Evolutionary conservation across 2,329 filamentous ascomycete genomes (phyloP).

Genomic region (Hymenoscyphus salicellus): DNA sequence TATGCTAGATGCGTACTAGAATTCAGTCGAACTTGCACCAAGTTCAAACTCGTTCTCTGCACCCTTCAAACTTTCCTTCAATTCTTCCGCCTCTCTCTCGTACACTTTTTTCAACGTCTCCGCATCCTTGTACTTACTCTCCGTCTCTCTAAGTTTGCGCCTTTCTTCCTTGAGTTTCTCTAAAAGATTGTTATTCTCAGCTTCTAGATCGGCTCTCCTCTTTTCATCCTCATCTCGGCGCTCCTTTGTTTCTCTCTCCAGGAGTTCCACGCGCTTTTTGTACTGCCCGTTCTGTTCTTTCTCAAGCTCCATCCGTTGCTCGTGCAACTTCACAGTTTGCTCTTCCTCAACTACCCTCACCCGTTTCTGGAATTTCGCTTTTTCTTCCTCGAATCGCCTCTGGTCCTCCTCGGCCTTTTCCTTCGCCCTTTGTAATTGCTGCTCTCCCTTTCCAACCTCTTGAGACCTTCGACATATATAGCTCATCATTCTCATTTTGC

Average conservation of each 20-base stretch:
- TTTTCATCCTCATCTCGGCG: constrained; percentile 13
- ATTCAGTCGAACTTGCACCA: constrained; percentile 6
- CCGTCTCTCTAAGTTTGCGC: constrained; percentile 10
- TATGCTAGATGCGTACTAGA: constrained; percentile 8
- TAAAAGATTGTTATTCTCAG: constrained; percentile 11
- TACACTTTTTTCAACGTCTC: constrained; percentile 9
- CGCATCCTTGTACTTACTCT: constrained; percentile 14
- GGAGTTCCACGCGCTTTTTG: constrained; percentile 10
- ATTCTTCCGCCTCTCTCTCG: constrained; percentile 5
- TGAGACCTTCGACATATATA: too few relatives aligned
- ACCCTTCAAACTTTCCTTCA: constrained; percentile 10
- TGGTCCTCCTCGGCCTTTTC: constrained; percentile 6
- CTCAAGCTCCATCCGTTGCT: constrained; percentile 9
- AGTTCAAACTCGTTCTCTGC: constrained; percentile 15
- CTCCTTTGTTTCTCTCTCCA: constrained; percentile 13
- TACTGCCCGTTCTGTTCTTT: constrained; percentile 4
- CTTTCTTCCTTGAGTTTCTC: constrained; percentile 8
- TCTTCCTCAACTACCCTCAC: constrained; percentile 5
- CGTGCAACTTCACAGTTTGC: constrained; percentile 8
- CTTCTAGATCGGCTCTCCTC: constrained; percentile 11
- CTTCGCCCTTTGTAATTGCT: constrained; percentile 9
- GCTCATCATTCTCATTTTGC: constrained; percentile 4
- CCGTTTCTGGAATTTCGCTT: constrained; percentile 7
- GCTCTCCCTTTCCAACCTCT: constrained; percentile 9
- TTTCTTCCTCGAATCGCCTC: constrained; percentile 12